Evolutionary conservation across 1,284 basidiomycete species (phyloP).

Genomic region (Amylostereum areolatum): DNA sequence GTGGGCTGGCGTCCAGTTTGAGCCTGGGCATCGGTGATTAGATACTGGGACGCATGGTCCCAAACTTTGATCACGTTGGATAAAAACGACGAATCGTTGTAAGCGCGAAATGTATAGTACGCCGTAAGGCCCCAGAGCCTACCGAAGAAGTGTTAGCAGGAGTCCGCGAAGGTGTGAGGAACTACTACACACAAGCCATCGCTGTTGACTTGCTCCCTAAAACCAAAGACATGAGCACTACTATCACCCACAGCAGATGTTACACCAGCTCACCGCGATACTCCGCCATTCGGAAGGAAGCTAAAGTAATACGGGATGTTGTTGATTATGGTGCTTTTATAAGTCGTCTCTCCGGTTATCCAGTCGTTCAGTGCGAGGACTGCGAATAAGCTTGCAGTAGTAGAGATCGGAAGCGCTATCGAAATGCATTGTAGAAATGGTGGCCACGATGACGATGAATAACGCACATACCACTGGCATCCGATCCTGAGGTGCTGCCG

Average conservation of each 20-base stretch:
- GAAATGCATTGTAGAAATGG: too few species aligned
- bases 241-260: too few species aligned
- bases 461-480: too few species aligned
- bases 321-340: neutral
- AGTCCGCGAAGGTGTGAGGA: neutral
- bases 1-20: neutral
- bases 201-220: too few species aligned
- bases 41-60: neutral
- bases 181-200: neutral
- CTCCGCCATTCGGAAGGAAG: neutral
- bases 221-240: too few species aligned
- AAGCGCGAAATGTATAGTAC: neutral
- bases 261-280: too few species aligned
- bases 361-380: neutral
- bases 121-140: neutral
- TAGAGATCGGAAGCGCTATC: too few species aligned
- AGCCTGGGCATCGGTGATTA: neutral
- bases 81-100: neutral
- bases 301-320: neutral
- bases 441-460: too few species aligned
- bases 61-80: neutral
- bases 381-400: neutral
- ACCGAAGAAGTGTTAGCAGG: neutral
- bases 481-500: too few species aligned
- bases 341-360: neutral